phyloP scores from a whole-genome alignment of 768 basidiomycete genomes.

The Boletus pseudo-olivaceus region DNA sequence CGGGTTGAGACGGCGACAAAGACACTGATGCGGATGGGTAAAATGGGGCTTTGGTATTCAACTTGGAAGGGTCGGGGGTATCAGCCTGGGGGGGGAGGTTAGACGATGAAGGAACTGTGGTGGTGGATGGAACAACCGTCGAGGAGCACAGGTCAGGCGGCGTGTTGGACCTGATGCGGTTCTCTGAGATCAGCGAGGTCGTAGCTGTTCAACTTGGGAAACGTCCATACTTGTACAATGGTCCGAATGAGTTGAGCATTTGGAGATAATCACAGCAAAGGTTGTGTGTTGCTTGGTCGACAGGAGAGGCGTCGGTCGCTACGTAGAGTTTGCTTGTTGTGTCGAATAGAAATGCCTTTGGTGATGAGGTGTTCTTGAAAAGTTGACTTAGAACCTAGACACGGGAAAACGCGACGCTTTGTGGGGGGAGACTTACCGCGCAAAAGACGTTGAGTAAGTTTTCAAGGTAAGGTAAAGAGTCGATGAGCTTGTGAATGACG shows the following conservation, averaged over 20 bases:
- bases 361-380: constrained; percentile 79
- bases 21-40: constrained; percentile 69
- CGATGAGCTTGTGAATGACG: constrained; percentile 83
- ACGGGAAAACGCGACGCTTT: neutral
- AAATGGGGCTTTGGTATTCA: constrained; percentile 45
- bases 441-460: constrained; percentile 84
- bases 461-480: constrained; percentile 82
- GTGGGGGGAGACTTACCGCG: constrained; percentile 43
- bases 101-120: neutral
- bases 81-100: neutral
- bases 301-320: constrained; percentile 91
- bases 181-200: constrained; percentile 4
- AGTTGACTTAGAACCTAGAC: neutral
- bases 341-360: constrained; percentile 94
- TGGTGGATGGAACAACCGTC: constrained; percentile 9
- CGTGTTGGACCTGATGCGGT: constrained; percentile 20
- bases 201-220: neutral
- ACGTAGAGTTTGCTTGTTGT: constrained; percentile 79
- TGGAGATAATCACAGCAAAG: constrained; percentile 89
- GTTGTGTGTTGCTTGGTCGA: constrained; percentile 84
- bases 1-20: constrained; percentile 52
- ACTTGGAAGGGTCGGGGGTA: neutral
- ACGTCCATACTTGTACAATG: constrained; percentile 69
- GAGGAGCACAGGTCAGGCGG: constrained; percentile 3
- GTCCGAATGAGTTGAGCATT: constrained; percentile 82